Evolutionary conservation across 345 rosid species (phyloP).

Genomic region (Eucalyptus melliodora): DNA sequence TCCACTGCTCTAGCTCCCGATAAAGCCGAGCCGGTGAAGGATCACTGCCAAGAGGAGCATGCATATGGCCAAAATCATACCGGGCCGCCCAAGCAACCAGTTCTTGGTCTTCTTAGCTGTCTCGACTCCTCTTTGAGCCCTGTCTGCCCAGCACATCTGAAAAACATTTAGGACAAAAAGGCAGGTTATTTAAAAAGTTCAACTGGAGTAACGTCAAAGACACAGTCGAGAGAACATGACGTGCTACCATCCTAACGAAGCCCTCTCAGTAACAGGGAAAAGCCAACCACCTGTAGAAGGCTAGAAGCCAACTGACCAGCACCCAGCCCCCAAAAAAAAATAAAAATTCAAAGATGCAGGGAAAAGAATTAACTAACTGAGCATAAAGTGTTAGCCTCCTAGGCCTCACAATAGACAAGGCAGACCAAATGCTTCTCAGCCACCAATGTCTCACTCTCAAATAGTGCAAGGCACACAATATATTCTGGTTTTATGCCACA

Average conservation of each 20-base stretch:
- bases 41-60: constrained; percentile 77
- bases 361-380: background rate
- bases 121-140: constrained; percentile 68
- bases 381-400: background rate
- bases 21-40: constrained; percentile 70
- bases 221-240: background rate
- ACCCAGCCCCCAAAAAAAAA: background rate
- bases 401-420: background rate
- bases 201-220: background rate
- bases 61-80: constrained; percentile 67
- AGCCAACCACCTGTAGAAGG: background rate
- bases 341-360: background rate
- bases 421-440: background rate
- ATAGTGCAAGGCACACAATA: background rate
- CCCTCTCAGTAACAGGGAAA: background rate
- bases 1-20: constrained; percentile 36
- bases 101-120: constrained; percentile 76
- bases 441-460: background rate
- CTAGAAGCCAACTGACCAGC: background rate
- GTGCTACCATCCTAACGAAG: background rate
- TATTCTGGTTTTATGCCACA: background rate
- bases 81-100: constrained; percentile 82
- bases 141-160: constrained; percentile 92
- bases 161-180: background rate
- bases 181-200: background rate